Conservation (phyloP, 805 yeast species). For the Candida khao-thaluensis region DNA sequence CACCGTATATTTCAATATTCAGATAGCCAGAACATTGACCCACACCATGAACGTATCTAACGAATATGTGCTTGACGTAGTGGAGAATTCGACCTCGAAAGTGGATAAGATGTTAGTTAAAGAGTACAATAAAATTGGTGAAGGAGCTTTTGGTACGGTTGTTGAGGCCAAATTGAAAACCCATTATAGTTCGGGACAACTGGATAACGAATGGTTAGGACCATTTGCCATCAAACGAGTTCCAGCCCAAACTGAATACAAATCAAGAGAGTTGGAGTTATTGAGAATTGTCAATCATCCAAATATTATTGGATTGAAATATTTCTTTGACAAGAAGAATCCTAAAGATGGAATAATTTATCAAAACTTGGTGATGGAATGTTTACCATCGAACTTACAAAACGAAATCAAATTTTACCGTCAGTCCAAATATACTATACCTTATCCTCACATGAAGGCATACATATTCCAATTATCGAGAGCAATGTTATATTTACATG, state of each 20-base stretch:
- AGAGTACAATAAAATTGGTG: constrained; percentile 75
- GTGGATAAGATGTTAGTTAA: constrained; percentile 63
- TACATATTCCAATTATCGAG: constrained; percentile 79
- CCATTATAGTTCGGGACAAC: constrained; percentile 15
- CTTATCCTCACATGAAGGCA: constrained; percentile 71
- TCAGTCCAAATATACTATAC: constrained; percentile 58
- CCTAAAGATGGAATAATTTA: constrained; percentile 61
- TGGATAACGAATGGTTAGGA: constrained; percentile 54
- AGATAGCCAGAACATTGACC: too few relatives aligned
- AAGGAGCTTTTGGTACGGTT: constrained; percentile 86
- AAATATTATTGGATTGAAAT: constrained; percentile 67
- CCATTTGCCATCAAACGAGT: constrained; percentile 84
- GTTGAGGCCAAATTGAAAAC: constrained; percentile 61
- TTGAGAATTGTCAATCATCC: constrained; percentile 77
- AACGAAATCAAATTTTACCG: constrained; percentile 70
- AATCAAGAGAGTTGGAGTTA: constrained; percentile 76
- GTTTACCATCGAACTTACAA: constrained; percentile 78
- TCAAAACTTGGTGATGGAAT: constrained; percentile 85
- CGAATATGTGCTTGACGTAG: constrained; percentile 48
- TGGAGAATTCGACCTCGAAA: constrained; percentile 54
- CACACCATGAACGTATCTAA: constrained; percentile 17
- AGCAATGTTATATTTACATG: constrained; percentile 80
- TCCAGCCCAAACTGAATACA: constrained; percentile 85
- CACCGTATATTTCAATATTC: too few relatives aligned
- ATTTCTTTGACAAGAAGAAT: constrained; percentile 67